Conservation (phyloP, 495 filamentous ascomycete species). For the Ascodesmis nigricans region DNA sequence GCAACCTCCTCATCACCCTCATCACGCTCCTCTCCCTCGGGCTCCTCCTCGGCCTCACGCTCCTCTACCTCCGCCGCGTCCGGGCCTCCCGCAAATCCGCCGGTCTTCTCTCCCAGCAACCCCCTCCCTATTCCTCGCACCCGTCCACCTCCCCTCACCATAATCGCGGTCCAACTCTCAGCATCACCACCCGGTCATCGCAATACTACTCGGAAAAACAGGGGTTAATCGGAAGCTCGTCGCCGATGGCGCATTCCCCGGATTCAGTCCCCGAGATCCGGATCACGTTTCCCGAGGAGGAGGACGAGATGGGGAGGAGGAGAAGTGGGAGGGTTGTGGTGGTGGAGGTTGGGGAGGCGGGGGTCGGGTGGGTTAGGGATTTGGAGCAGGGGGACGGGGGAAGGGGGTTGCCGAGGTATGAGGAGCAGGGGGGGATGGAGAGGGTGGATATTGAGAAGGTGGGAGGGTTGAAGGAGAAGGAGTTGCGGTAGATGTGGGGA, state of each 20-base stretch:
- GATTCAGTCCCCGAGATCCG: constrained; percentile 74
- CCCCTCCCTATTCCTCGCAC: constrained; percentile 40
- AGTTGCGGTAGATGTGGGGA: not conserved
- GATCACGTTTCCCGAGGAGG: constrained; percentile 90
- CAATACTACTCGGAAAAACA: constrained; percentile 49
- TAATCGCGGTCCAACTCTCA: constrained; percentile 46
- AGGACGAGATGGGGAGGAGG: constrained; percentile 54
- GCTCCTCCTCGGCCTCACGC: constrained; percentile 38
- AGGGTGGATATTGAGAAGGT: constrained; percentile 86
- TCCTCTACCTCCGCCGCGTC: constrained; percentile 49
- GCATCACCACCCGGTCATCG: constrained; percentile 35
- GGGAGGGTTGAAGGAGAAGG: constrained; percentile 81
- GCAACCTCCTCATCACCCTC: constrained; percentile 36
- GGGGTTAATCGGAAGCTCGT: constrained; percentile 49
- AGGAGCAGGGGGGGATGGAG: constrained; percentile 62
- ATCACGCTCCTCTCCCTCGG: constrained; percentile 51
- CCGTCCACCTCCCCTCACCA: constrained; percentile 19
- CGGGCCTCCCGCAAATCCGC: constrained; percentile 28
- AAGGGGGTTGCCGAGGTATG: constrained; percentile 68
- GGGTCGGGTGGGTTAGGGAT: constrained; percentile 70
- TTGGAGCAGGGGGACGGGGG: constrained; percentile 47
- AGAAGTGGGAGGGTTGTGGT: constrained; percentile 79
- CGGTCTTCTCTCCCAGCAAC: constrained; percentile 26
- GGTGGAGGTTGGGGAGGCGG: constrained; percentile 69
- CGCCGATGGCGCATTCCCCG: constrained; percentile 56